Conservation (phyloP, 441 rosid species). For the Capsella rubella region DNA sequence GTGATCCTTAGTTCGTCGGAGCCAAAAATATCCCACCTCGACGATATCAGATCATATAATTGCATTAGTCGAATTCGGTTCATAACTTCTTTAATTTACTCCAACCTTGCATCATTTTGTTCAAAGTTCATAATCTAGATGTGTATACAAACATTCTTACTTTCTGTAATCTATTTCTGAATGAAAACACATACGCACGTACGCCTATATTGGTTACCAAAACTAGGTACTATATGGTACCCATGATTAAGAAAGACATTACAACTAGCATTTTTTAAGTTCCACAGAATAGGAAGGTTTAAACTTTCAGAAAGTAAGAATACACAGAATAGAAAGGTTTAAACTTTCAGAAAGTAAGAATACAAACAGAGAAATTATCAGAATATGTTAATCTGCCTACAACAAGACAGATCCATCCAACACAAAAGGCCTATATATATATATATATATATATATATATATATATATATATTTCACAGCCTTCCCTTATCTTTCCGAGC, state of each 20-base stretch:
- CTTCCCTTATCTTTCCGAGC: constrained; percentile 10
- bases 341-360: neutral
- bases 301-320: neutral
- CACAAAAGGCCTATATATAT: too few species aligned
- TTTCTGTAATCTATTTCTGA: too few species aligned
- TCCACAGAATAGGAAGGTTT: neutral
- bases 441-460: too few species aligned
- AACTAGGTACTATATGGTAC: too few species aligned
- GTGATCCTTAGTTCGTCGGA: neutral
- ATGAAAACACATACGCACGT: too few species aligned
- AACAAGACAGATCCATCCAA: neutral
- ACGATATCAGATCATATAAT: neutral
- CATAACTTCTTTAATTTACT: too few species aligned
- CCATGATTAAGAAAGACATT: neutral
- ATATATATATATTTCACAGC: neutral
- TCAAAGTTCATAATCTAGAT: too few species aligned
- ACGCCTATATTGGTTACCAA: too few species aligned
- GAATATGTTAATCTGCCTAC: neutral
- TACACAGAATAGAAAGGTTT: neutral
- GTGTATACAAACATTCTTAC: too few species aligned
- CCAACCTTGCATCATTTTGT: neutral
- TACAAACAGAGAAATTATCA: neutral
- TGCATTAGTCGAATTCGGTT: neutral
- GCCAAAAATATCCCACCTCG: neutral
- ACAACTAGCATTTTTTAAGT: neutral